Percentiles rank a stretch among this genome's conserved stretches.
phyloP scores from a whole-genome alignment of 441 rosid species.

The Cnidoscolus chayamansa region DNA sequence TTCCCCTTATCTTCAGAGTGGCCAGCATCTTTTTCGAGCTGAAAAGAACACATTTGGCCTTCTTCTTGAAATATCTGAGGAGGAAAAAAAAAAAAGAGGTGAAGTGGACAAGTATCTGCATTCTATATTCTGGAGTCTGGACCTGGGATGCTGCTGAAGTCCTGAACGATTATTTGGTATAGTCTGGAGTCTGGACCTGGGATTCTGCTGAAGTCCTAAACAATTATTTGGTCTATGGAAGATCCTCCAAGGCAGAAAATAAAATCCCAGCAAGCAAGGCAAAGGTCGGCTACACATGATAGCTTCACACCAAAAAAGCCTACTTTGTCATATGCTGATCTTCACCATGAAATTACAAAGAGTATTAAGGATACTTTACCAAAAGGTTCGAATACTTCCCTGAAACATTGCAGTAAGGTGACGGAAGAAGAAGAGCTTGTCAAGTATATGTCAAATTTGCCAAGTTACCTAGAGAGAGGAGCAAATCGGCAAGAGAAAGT shows the following conservation, averaged over 20 bases:
- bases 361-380: slow-evolving; percentile 37
- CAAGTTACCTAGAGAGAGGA: slow-evolving; percentile 74
- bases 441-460: slow-evolving; percentile 84
- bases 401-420: slow-evolving; percentile 29
- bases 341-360: slow-evolving; percentile 42
- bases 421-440: slow-evolving; percentile 68
- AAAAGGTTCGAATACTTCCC: slow-evolving; percentile 28
- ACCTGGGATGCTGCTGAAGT: slow-evolving; percentile 12
- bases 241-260: slow-evolving; percentile 27
- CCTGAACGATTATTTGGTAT: slow-evolving; percentile 14
- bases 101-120: neutral
- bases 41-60: neutral
- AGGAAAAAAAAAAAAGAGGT: neutral
- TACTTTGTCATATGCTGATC: slow-evolving; percentile 44
- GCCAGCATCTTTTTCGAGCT: slow-evolving; percentile 14
- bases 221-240: slow-evolving; percentile 42
- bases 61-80: neutral
- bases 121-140: neutral
- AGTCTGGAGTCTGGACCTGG: neutral
- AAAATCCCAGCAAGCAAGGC: slow-evolving; percentile 31
- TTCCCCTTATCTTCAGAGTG: slow-evolving; percentile 17
- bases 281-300: slow-evolving; percentile 32
- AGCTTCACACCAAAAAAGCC: slow-evolving; percentile 44
- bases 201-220: slow-evolving; percentile 10
- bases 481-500: slow-evolving; percentile 52